Percentiles rank a stretch among this genome's conserved stretches.
Evolutionary conservation across 139 green algal genomes (phyloP).

Genomic region (Auxenochlorella pyrenoidosa): DNA sequence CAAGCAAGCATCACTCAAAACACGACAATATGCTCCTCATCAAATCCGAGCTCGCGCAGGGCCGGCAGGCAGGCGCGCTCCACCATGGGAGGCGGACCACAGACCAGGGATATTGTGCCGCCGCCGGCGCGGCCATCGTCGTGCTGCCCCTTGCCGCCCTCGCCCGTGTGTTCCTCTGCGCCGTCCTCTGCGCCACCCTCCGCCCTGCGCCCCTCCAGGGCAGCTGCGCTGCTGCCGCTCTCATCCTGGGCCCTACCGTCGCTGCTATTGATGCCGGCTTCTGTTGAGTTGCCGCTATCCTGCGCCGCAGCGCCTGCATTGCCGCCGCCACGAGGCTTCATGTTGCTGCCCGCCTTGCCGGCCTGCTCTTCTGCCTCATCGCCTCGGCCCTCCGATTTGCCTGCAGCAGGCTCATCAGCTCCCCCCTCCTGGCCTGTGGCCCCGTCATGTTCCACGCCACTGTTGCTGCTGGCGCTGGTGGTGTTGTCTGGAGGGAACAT

Average conservation of each 20-base stretch:
- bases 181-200: too few species aligned
- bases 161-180: too few species aligned
- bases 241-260: too few species aligned
- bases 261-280: too few species aligned
- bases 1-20: neutral
- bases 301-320: too few species aligned
- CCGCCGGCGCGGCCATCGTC: neutral
- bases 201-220: too few species aligned
- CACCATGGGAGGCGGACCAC: slow-evolving; percentile 1
- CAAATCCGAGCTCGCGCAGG: neutral
- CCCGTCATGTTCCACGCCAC: neutral
- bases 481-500: neutral
- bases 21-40: neutral
- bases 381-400: neutral
- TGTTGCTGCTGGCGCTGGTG: neutral
- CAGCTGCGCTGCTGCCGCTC: too few species aligned
- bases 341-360: neutral
- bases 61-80: neutral
- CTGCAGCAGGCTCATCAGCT: neutral
- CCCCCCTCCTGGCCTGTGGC: neutral
- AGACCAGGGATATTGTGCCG: neutral
- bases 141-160: too few species aligned
- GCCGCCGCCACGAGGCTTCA: too few species aligned
- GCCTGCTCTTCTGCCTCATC: neutral
- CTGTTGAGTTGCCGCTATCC: too few species aligned